Evolutionary conservation across 129 eudicot species (phyloP).

Genomic region (Erigeron canadensis): DNA sequence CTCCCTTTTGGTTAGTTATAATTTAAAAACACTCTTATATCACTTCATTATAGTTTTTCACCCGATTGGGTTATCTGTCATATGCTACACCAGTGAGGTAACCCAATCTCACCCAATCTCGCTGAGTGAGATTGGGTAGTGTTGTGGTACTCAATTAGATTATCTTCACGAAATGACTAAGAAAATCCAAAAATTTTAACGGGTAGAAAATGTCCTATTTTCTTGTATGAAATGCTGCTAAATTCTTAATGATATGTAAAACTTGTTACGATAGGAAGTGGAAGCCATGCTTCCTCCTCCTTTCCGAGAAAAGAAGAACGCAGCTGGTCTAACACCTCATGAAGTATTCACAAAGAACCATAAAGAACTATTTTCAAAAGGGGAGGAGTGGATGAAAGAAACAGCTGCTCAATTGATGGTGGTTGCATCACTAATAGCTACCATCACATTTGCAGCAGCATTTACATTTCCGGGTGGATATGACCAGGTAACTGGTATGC

Average conservation of each 20-base stretch:
- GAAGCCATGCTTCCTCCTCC: not conserved
- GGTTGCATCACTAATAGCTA: not conserved
- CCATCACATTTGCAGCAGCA: not conserved
- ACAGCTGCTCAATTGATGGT: conserved; percentile 4
- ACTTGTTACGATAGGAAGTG: not conserved
- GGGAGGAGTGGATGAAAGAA: conserved; percentile 11
- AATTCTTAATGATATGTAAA: not conserved
- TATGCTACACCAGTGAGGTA: no score
- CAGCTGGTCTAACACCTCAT: not conserved
- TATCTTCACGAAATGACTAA: not conserved
- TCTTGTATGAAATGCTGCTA: not conserved
- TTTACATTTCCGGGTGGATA: not conserved
- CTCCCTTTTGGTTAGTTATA: no score
- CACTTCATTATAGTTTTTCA: no score
- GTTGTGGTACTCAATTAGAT: no score
- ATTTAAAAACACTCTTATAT: no score
- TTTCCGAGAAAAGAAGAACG: not conserved
- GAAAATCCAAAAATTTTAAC: not conserved
- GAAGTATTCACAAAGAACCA: conserved; percentile 2
- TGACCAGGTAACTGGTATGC: not conserved
- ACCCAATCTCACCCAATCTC: no score
- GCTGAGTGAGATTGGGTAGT: no score
- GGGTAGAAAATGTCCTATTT: not conserved
- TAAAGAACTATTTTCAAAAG: conserved; percentile 1
- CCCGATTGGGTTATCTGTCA: no score